Evolutionary conservation across 1,139 yeast genomes (phyloP).

Genomic region (Suhomyces anneliseae): DNA sequence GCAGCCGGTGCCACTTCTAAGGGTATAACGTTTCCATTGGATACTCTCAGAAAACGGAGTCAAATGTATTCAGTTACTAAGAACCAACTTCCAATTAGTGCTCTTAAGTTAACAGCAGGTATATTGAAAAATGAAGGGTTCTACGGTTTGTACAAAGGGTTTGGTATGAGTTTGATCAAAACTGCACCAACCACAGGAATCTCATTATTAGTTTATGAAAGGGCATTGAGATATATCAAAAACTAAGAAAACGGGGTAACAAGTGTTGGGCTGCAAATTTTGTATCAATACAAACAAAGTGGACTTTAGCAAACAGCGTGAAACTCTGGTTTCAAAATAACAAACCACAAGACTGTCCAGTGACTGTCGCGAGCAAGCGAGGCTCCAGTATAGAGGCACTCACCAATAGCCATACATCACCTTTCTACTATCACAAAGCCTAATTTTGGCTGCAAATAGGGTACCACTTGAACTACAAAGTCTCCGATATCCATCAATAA

Average conservation of each 20-base stretch:
- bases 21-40: slow-evolving; percentile 78
- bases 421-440: too few species aligned
- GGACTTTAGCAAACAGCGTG: background rate
- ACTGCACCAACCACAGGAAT: slow-evolving; percentile 83
- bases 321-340: too few species aligned
- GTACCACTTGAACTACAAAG: too few species aligned
- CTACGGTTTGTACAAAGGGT: slow-evolving; percentile 72
- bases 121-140: slow-evolving; percentile 59
- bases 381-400: too few species aligned
- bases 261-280: too few species aligned
- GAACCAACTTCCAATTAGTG: slow-evolving; percentile 11
- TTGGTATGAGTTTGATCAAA: slow-evolving; percentile 64
- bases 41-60: slow-evolving; percentile 73
- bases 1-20: slow-evolving; percentile 77
- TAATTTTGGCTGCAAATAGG: too few species aligned
- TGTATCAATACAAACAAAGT: too few species aligned
- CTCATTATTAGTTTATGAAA: slow-evolving; percentile 73
- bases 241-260: background rate
- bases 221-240: slow-evolving; percentile 14
- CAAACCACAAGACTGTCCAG: too few species aligned
- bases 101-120: slow-evolving; percentile 27
- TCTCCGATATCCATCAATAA: too few species aligned
- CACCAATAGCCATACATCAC: too few species aligned
- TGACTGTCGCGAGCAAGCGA: too few species aligned
- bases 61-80: slow-evolving; percentile 54